These are phyloP conservation scores for Puccinia novopanici DNA, from an alignment of 1,284 basidiomycete genomes.

Conservation along the genomic window DNA sequence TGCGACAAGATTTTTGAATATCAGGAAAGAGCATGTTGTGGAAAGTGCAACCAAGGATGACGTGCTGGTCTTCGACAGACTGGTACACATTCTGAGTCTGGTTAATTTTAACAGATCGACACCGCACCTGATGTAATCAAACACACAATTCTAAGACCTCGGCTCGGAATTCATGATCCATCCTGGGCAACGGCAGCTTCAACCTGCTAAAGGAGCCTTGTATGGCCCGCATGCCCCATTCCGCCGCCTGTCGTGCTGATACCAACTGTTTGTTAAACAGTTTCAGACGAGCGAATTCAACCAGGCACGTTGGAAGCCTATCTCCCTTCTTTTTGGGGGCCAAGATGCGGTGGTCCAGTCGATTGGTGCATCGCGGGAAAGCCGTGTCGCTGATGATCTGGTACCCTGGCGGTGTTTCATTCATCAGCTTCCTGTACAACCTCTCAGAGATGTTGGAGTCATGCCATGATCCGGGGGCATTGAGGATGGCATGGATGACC, in stretches of 20 bases:
- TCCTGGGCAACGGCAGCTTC: not conserved
- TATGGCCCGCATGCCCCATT: slow-evolving; percentile 15
- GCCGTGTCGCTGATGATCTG: slow-evolving; percentile 2
- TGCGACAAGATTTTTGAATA: not conserved
- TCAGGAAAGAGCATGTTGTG: not conserved
- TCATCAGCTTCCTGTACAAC: not conserved
- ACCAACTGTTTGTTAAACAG: not conserved
- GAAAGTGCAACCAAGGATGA: not conserved
- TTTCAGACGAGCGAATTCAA: not conserved
- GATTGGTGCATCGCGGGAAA: not conserved
- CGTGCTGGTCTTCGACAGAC: not conserved
- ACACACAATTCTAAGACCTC: not conserved
- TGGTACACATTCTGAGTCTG: slow-evolving; percentile 5
- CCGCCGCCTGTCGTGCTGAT: slow-evolving; percentile 4
- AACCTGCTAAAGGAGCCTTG: not conserved
- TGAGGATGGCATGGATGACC: too few relatives aligned
- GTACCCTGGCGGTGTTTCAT: not conserved
- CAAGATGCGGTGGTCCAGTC: not conserved
- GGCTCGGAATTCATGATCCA: not conserved
- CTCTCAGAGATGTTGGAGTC: too few relatives aligned
- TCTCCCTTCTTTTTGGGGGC: not conserved
- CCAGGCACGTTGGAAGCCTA: not conserved
- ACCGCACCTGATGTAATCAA: not conserved
- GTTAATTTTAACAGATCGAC: not conserved
- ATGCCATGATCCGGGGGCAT: too few relatives aligned